A percentile compares a stretch with the other conserved stretches of the same genome.
Evolutionary conservation across 345 rosid species (phyloP).

Genomic region (Hypericum perforatum): DNA sequence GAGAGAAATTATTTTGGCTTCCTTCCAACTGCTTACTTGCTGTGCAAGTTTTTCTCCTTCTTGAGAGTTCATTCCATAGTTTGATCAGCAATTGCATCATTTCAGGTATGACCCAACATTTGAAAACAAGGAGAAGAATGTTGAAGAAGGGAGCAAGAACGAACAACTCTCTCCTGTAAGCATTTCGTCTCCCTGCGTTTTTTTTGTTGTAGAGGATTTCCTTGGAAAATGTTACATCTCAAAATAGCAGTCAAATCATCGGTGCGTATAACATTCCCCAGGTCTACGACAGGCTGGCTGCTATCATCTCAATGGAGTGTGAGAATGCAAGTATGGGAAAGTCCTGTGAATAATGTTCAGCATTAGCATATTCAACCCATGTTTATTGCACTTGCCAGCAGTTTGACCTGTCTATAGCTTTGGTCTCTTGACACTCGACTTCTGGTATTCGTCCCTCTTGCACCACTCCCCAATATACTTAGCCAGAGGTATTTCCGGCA

Average conservation of each 20-base stretch:
- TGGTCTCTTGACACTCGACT: too few relatives aligned
- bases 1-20: too few relatives aligned
- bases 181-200: slow-evolving; percentile 5
- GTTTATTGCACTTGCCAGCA: too few relatives aligned
- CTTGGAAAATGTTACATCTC: neutral
- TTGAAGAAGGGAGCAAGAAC: slow-evolving; percentile 8
- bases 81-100: slow-evolving; percentile 1
- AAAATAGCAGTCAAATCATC: neutral
- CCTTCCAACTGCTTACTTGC: slow-evolving; percentile 1
- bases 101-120: slow-evolving; percentile 59
- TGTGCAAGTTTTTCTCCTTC: neutral
- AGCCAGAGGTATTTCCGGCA: too few relatives aligned
- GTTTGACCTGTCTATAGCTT: too few relatives aligned
- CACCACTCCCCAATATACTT: too few relatives aligned
- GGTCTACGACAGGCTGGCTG: slow-evolving; percentile 76
- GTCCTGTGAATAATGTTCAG: slow-evolving; percentile 19
- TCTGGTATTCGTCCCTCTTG: too few relatives aligned
- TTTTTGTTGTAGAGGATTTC: neutral
- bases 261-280: slow-evolving; percentile 19
- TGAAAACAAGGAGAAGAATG: slow-evolving; percentile 20
- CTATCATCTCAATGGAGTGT: slow-evolving; percentile 67
- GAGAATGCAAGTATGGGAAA: slow-evolving; percentile 50
- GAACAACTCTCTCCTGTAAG: slow-evolving; percentile 57
- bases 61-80: neutral
- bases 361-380: too few relatives aligned